Conservation (phyloP, 2,329 filamentous ascomycete genomes). For the Ophiostoma piceae region DNA sequence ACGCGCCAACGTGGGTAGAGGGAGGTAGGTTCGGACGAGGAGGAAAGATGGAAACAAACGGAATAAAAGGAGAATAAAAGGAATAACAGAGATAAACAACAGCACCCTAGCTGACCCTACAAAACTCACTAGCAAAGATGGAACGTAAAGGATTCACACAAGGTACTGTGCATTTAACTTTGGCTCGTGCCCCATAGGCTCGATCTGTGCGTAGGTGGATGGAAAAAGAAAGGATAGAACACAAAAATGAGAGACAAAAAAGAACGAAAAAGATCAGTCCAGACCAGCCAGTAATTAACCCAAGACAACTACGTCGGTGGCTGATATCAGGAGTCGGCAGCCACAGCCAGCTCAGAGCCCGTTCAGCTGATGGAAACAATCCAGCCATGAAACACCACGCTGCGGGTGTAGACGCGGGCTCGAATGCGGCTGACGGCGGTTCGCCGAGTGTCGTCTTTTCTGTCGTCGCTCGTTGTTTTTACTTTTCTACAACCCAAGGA, state of each 20-base stretch:
- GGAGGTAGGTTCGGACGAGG: neutral
- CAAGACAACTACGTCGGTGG: neutral
- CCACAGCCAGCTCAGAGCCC: neutral
- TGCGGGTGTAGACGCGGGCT: neutral
- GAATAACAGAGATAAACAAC: too few species aligned
- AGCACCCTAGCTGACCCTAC: neutral
- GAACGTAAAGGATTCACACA: neutral
- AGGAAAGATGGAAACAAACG: neutral
- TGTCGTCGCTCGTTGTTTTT: neutral
- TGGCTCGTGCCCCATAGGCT: too few species aligned
- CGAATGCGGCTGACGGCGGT: neutral
- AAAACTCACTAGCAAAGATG: neutral
- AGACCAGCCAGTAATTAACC: neutral
- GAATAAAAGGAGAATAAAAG: neutral
- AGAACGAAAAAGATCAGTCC: neutral
- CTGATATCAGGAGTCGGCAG: neutral
- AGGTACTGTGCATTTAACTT: neutral
- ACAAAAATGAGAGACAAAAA: neutral
- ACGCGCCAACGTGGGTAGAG: conserved; percentile 3
- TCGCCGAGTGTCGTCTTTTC: neutral
- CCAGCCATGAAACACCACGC: neutral
- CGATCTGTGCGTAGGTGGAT: too few species aligned
- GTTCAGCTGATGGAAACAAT: neutral
- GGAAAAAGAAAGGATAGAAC: neutral
- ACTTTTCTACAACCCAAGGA: too few species aligned